phyloP scores from a whole-genome alignment of 345 rosid genomes.

The Alliaria petiolata region DNA sequence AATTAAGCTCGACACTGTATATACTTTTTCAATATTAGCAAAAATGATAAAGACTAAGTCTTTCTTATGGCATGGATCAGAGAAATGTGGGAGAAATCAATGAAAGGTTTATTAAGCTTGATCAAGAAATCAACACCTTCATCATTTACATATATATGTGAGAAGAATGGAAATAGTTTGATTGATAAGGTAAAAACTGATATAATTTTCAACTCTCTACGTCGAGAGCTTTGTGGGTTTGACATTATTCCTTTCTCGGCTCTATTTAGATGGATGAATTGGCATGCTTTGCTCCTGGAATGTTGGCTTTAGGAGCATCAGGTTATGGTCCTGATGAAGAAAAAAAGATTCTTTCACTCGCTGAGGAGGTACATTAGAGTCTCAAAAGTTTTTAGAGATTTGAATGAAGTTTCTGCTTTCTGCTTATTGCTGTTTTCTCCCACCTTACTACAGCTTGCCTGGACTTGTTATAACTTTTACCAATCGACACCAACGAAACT shows the following conservation, averaged over 20 bases:
- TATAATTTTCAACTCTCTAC: not conserved
- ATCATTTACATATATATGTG: slow-evolving; percentile 81
- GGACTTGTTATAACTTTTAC: slow-evolving; percentile 98
- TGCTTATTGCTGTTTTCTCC: not conserved
- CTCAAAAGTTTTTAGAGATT: not conserved
- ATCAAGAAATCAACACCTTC: slow-evolving; percentile 80
- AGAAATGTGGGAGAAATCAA: slow-evolving; percentile 99
- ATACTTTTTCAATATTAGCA: not conserved
- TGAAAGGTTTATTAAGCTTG: slow-evolving; percentile 86
- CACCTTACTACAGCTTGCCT: slow-evolving; percentile 65
- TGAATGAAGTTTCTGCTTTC: not conserved
- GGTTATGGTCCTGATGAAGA: slow-evolving; percentile 82
- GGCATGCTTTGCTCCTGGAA: slow-evolving; percentile 99
- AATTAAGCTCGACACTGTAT: not conserved
- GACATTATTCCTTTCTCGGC: not conserved
- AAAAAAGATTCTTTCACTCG: slow-evolving; percentile 66
- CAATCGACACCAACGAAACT: slow-evolving; percentile 88
- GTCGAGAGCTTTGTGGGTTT: not conserved
- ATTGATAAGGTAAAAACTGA: slow-evolving; percentile 58
- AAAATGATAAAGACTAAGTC: not conserved
- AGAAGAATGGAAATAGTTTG: slow-evolving; percentile 64
- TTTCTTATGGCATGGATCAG: slow-evolving; percentile 38
- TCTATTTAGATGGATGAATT: slow-evolving; percentile 91
- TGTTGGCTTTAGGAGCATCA: slow-evolving; percentile 92
- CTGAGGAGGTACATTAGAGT: slow-evolving; percentile 66